Percentiles rank a stretch among this genome's conserved stretches.
These are phyloP conservation scores for Spathaspora girioi DNA, from an alignment of 805 yeast species.

Conservation along the genomic window DNA sequence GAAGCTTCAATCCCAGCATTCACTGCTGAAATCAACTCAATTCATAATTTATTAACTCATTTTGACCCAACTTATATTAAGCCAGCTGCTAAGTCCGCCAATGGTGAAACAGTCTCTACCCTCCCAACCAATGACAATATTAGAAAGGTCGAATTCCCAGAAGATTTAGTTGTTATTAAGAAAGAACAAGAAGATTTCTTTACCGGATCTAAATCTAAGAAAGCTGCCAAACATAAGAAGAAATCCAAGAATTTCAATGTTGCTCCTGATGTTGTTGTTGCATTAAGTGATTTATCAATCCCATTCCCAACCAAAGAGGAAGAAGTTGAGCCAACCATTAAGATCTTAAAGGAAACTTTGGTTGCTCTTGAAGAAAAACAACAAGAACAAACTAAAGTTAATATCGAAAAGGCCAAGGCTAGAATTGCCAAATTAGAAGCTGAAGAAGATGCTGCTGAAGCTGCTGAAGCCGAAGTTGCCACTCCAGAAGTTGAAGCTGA, in stretches of 20 bases:
- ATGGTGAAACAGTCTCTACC: constrained; percentile 13
- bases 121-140: constrained; percentile 16
- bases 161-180: constrained; percentile 58
- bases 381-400: constrained; percentile 74
- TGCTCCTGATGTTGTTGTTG: constrained; percentile 75
- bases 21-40: constrained; percentile 68
- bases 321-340: constrained; percentile 63
- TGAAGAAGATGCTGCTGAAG: constrained; percentile 38
- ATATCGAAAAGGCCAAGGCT: constrained; percentile 72
- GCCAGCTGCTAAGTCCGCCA: constrained; percentile 26
- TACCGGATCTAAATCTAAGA: constrained; percentile 42
- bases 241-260: constrained; percentile 61
- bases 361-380: constrained; percentile 65
- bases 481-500: constrained; percentile 1
- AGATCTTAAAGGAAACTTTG: constrained; percentile 68
- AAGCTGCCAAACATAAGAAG: constrained; percentile 47
- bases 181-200: constrained; percentile 60
- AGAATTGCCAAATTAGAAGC: constrained; percentile 68
- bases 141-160: constrained; percentile 60
- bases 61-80: constrained; percentile 79
- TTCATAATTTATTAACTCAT: constrained; percentile 65
- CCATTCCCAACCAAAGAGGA: constrained; percentile 75
- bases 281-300: constrained; percentile 71
- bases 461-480: constrained; percentile 18
- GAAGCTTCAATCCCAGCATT: constrained; percentile 84